Evolutionary conservation across 2,329 filamentous ascomycete species (phyloP).

Genomic region (Aspergillus eucalypticola): DNA sequence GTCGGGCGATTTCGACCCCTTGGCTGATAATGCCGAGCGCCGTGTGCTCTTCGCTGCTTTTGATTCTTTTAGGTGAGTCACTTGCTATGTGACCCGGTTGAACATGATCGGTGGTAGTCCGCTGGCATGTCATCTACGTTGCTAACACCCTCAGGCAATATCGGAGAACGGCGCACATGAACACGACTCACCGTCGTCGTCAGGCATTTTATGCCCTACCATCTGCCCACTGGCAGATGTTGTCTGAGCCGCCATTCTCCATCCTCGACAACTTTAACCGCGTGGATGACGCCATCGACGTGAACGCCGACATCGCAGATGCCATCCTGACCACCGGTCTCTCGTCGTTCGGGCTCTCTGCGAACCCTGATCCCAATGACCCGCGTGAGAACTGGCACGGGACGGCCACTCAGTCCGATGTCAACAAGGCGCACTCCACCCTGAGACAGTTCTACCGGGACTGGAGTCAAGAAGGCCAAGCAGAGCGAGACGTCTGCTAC

Average conservation of each 20-base stretch:
- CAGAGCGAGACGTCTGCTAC: constrained; percentile 77
- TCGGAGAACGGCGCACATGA: constrained; percentile 79
- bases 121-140: too few species aligned
- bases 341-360: constrained; percentile 62
- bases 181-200: constrained; percentile 84
- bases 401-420: constrained; percentile 69
- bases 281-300: constrained; percentile 84
- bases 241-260: constrained; percentile 78
- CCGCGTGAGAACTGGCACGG: constrained; percentile 64
- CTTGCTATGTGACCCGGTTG: too few species aligned
- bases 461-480: constrained; percentile 77
- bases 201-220: constrained; percentile 93
- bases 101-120: too few species aligned
- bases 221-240: constrained; percentile 76
- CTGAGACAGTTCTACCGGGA: constrained; percentile 93
- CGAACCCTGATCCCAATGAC: constrained; percentile 38
- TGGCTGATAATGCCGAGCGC: constrained; percentile 76
- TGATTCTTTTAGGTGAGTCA: constrained; percentile 82
- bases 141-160: constrained; percentile 67
- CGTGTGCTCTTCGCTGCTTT: constrained; percentile 77
- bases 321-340: constrained; percentile 72
- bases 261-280: constrained; percentile 75
- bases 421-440: constrained; percentile 90
- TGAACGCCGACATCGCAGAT: constrained; percentile 79
- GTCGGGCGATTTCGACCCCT: constrained; percentile 64